phyloP scores from a whole-genome alignment of 352 stramenopile species.

The Globisporangium iwayamae region DNA sequence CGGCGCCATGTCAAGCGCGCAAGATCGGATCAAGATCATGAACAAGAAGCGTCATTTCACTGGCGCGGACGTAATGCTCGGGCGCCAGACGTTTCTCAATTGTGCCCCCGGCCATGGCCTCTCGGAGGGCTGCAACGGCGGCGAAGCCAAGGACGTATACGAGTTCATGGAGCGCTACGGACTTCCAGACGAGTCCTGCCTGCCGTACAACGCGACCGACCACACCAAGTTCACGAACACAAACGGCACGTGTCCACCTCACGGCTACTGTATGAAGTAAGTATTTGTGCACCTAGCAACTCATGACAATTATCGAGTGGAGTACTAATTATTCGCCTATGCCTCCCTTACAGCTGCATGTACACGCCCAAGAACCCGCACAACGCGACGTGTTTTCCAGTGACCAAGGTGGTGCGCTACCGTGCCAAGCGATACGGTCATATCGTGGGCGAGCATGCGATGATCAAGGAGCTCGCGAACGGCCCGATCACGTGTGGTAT shows the following conservation, averaged over 20 bases:
- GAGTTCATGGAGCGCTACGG: constrained; percentile 78
- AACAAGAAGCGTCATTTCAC: constrained; percentile 58
- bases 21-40: constrained; percentile 84
- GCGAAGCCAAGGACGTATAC: constrained; percentile 72
- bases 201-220: constrained; percentile 83
- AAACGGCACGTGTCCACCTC: constrained; percentile 69
- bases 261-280: constrained; percentile 86
- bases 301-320: background rate
- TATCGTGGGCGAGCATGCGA: constrained; percentile 64
- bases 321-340: background rate
- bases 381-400: constrained; percentile 55
- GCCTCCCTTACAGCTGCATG: constrained; percentile 52
- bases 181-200: constrained; percentile 72
- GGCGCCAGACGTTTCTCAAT: constrained; percentile 79
- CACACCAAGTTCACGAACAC: constrained; percentile 63
- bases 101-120: constrained; percentile 70
- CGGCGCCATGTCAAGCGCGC: constrained; percentile 63
- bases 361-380: constrained; percentile 54
- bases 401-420: constrained; percentile 79
- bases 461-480: constrained; percentile 78
- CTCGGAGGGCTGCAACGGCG: constrained; percentile 61
- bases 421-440: constrained; percentile 69
- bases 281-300: constrained; percentile 12
- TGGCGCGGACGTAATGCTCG: constrained; percentile 73
- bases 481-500: constrained; percentile 93